These are phyloP conservation scores for Odonthalia washingtoniensis DNA, from an alignment of 31 red algal genomes.

Conservation along the genomic window DNA sequence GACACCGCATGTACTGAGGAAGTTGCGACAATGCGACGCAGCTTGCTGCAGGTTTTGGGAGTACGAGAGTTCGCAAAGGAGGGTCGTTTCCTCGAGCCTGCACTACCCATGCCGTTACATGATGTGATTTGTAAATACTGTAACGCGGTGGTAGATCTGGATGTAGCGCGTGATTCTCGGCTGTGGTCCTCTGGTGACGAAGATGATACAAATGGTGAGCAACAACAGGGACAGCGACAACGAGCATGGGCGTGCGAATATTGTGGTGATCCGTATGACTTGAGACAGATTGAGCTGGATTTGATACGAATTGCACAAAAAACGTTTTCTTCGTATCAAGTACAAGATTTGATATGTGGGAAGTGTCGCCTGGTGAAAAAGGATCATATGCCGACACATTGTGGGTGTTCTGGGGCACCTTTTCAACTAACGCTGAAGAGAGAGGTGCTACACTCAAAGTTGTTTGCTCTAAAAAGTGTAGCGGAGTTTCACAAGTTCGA, in stretches of 20 bases:
- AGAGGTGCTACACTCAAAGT: conserved; percentile 30
- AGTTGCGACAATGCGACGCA: conserved; percentile 73
- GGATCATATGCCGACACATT: conserved; percentile 83
- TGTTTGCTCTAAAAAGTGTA: conserved; percentile 67
- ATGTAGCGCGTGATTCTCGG: conserved; percentile 78
- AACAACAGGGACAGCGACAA: conserved; percentile 8
- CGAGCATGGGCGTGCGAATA: conserved; percentile 80
- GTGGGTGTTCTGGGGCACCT: conserved; percentile 69
- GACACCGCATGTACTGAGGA: conserved; percentile 72
- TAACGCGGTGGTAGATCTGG: conserved; percentile 84
- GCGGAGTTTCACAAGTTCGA: conserved; percentile 78
- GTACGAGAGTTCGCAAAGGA: conserved; percentile 88
- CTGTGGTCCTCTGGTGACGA: conserved; percentile 53
- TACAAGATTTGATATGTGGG: conserved; percentile 74
- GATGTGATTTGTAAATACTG: conserved; percentile 90
- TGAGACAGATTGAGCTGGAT: conserved; percentile 77
- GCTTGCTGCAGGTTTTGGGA: conserved; percentile 76
- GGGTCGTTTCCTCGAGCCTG: conserved; percentile 72
- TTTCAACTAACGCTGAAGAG: conserved; percentile 59
- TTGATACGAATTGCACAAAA: conserved; percentile 71
- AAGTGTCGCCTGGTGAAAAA: conserved; percentile 82
- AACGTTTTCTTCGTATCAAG: conserved; percentile 75
- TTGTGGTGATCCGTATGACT: conserved; percentile 76
- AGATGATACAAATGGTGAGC: conserved; percentile 11
- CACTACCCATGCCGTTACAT: conserved; percentile 60